phyloP scores from a whole-genome alignment of 345 rosid species.

The Reutealis trisperma region DNA sequence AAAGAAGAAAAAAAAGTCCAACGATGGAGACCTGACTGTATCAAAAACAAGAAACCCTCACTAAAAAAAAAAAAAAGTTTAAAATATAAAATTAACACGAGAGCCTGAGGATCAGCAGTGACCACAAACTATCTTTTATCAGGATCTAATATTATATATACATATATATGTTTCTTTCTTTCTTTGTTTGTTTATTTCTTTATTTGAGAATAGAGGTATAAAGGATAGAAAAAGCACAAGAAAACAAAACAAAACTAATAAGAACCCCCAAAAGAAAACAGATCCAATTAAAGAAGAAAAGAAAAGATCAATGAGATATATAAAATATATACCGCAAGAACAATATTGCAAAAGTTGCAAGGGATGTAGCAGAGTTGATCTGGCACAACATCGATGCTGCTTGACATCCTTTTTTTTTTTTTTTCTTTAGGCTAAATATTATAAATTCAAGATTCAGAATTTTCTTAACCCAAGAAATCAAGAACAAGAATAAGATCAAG shows the following conservation, averaged over 20 bases:
- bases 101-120: conserved; percentile 30
- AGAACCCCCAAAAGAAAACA: conserved; percentile 39
- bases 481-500: conserved; percentile 23
- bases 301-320: not conserved
- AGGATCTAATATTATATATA: conserved; percentile 19
- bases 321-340: conserved; percentile 74
- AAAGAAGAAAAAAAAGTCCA: conserved; percentile 35
- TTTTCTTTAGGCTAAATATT: not conserved
- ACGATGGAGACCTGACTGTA: conserved; percentile 58
- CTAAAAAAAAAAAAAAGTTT: not conserved
- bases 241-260: conserved; percentile 18
- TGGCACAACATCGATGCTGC: conserved; percentile 37
- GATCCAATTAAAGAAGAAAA: not conserved
- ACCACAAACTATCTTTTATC: conserved; percentile 29
- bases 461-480: conserved; percentile 7
- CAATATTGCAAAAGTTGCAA: conserved; percentile 97
- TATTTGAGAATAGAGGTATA: conserved; percentile 5
- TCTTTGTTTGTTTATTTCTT: conserved; percentile 3
- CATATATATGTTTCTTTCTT: conserved; percentile 18
- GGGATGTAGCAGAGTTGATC: conserved; percentile 99
- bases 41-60: conserved; percentile 32
- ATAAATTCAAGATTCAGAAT: too few relatives aligned
- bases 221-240: conserved; percentile 7
- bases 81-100: not conserved
- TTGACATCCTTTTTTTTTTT: conserved; percentile 31